Evolutionary conservation across 2,329 filamentous ascomycete species (phyloP).

Genomic region (Coniochaeta sp.): DNA sequence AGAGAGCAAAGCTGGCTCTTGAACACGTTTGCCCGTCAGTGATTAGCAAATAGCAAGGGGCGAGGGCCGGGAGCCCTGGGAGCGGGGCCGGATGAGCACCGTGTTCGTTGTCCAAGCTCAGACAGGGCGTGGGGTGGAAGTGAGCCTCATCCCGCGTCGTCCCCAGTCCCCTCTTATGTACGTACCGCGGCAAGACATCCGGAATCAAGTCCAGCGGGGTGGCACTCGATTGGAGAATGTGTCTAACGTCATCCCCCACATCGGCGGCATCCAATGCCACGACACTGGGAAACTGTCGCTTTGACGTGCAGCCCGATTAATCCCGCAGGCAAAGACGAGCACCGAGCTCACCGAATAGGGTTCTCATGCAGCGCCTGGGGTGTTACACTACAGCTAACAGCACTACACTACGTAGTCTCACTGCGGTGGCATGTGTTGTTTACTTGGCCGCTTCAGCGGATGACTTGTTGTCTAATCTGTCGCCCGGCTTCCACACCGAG

Average conservation of each 20-base stretch:
- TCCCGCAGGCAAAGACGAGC: not conserved
- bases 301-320: not conserved
- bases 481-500: too few species aligned
- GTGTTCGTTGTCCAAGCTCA: not conserved
- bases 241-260: not conserved
- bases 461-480: too few species aligned
- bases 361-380: not conserved
- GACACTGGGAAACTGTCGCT: not conserved
- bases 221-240: not conserved
- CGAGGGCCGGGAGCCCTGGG: too few species aligned
- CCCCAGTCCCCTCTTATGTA: not conserved
- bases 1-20: not conserved
- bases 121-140: not conserved
- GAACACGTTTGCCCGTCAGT: too few species aligned
- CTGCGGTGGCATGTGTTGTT: too few species aligned
- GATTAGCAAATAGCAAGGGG: not conserved
- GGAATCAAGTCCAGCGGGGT: not conserved
- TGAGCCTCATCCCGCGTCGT: not conserved
- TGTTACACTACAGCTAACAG: not conserved
- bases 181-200: not conserved
- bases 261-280: not conserved
- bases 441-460: too few species aligned
- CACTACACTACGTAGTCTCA: too few species aligned
- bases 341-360: not conserved
- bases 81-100: not conserved